Base-by-base conservation (phyloP, 1,284 basidiomycete genomes). In the Amylostereum areolatum region DNA sequence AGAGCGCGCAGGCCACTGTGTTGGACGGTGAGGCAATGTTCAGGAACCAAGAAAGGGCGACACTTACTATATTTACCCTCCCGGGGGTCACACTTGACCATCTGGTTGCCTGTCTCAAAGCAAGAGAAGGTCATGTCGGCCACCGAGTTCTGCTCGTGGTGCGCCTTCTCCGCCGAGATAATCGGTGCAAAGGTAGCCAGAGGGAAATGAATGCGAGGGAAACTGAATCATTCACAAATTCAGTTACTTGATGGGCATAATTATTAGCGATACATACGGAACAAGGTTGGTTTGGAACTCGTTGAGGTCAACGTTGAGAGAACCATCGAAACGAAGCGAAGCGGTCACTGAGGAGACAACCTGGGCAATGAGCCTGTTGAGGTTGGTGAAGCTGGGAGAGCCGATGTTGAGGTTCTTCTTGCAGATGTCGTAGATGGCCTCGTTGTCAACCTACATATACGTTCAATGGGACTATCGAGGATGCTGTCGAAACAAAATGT, bases 391-490 rank as follows among this genome's bases (percentile, higher is more conserved):
- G 52, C 86, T 79, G 5, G 91, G 90, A 34, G 85, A 84, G 51
- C 76, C 67, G 63, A 93, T 89, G 63, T 81, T 82, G 52, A 94
- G 76, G 69, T 90, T 90, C 71, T 85, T 84, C 73, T 90, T 89
- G 84, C 90, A 96, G 61, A 96, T 97, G 70, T 97, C 93, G 77
- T 97, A 96, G 69, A 96, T 96, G 48, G 89, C 89, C 70, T 91
- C 86, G 67, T 95, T 95, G 69, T 95, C 92, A 55, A 95, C 83
- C 84, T 85, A 50, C 12, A n/a, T 24, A 18, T 25, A 24, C 28
- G 47, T 36, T 53, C 28, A 37, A 33, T 50, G 46, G n/a, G n/a
- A n/a, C n/a, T n/a, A n/a, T n/a, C n/a, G n/a, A n/a, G n/a, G n/a
- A n/a, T n/a, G n/a, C n/a, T n/a, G n/a, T n/a, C n/a, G n/a, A n/a